Base-by-base conservation (phyloP, 768 basidiomycete genomes). In the Serendipita indica region DNA sequence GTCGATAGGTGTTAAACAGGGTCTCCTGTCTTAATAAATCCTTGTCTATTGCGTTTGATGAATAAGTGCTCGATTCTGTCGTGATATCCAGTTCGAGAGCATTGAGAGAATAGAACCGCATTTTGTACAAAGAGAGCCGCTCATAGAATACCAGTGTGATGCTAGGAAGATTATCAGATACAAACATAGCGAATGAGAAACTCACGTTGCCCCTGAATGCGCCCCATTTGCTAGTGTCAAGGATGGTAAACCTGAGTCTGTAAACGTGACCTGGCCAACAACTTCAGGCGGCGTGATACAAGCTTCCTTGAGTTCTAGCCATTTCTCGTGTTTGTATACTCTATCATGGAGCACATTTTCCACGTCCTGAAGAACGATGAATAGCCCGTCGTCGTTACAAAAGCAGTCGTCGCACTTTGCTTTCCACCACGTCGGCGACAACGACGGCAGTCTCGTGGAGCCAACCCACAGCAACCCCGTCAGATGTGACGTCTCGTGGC, bases 91-190 rank as follows among this genome's bases (percentile, higher is more conserved):
- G 66, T 12, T 65, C 60, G 7, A 73, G 65, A 3, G 70, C 67
- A 52, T 75, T 71, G 20, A 84, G 67, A 0, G 79, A 69, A 63
- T 88, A 82, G 62, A 83, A 86, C n/a, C 84, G 77, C 60, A 86
- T 70, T 3, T 80, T 78, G 3, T 70, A 67, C 16, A 72, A 68
- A n/a, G 73, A 66, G 35, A 84, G 82, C 12, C 79, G 76, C 43
- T 69, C 67, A 65, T 83, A 86, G 56, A 74, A 71, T 35, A 82
- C 72, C 34, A 79, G 32, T 60, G 59, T 64, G 67, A 4, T 67
- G 7, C 49, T 54, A 54, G 22, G n/a, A 37, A 37, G n/a, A n/a
- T n/a, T n/a, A n/a, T n/a, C n/a, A n/a, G n/a, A n/a, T n/a, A n/a
- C n/a, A n/a, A n/a, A n/a, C n/a, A n/a, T n/a, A n/a, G n/a, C n/a